Conservation (phyloP, 2,329 filamentous ascomycete species). For the Elsinoe perseae region DNA sequence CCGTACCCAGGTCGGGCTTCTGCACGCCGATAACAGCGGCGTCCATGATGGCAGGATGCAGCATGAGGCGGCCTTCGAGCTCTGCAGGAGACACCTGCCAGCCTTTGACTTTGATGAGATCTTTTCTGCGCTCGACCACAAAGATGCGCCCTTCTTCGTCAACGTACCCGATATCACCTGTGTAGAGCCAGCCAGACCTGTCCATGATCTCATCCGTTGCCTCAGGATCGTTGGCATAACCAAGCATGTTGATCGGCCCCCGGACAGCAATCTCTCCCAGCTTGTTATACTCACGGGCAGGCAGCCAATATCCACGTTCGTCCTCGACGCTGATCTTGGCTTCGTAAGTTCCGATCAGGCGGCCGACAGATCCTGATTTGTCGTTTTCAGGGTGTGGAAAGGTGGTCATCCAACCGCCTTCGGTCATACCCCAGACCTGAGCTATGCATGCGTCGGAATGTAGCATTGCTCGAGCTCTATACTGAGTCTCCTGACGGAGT, state of each 20-base stretch:
- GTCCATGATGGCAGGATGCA: slow-evolving; percentile 23
- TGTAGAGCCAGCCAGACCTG: slow-evolving; percentile 20
- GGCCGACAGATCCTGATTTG: slow-evolving; percentile 42
- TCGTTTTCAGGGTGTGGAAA: slow-evolving; percentile 37
- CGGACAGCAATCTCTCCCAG: slow-evolving; percentile 38
- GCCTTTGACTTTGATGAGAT: slow-evolving; percentile 32
- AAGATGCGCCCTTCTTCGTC: slow-evolving; percentile 25
- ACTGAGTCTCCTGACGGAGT: slow-evolving; percentile 36
- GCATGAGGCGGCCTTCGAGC: slow-evolving; percentile 26
- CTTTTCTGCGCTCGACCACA: slow-evolving; percentile 30
- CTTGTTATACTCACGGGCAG: slow-evolving; percentile 24
- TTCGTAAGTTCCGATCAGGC: slow-evolving; percentile 34
- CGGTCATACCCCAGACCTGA: slow-evolving; percentile 51
- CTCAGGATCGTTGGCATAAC: slow-evolving; percentile 30
- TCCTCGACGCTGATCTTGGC: slow-evolving; percentile 23
- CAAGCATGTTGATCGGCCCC: slow-evolving; percentile 34
- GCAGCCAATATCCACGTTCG: slow-evolving; percentile 17
- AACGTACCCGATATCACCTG: slow-evolving; percentile 37
- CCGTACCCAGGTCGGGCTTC: slow-evolving; percentile 20
- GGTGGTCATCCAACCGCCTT: slow-evolving; percentile 38
- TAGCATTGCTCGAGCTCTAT: slow-evolving; percentile 37
- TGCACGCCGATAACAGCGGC: slow-evolving; percentile 24
- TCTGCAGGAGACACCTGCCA: slow-evolving; percentile 31
- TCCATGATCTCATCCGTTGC: slow-evolving; percentile 22
- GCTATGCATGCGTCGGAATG: slow-evolving; percentile 35